Conservation (phyloP, 495 filamentous ascomycete species). For the Penicilliopsis zonata region DNA sequence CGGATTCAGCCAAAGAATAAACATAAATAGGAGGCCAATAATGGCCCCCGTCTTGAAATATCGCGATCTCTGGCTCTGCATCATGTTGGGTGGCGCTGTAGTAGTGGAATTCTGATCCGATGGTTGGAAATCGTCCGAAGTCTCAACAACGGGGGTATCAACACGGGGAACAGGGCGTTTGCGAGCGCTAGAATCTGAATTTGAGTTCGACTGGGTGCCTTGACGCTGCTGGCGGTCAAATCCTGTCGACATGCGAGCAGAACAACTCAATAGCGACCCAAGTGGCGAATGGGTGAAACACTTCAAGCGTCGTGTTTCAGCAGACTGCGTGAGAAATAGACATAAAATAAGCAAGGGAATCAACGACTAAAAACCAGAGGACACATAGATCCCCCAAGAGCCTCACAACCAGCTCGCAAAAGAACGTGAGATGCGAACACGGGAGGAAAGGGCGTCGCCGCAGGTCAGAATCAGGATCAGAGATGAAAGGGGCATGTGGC, state of each 20-base stretch:
- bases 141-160: constrained; percentile 8
- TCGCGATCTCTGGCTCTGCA: constrained; percentile 61
- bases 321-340: constrained; percentile 2
- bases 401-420: constrained; percentile 14
- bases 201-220: constrained; percentile 7
- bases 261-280: constrained; percentile 6
- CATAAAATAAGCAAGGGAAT: constrained; percentile 5
- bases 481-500: too few relatives aligned
- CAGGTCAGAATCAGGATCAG: too few relatives aligned
- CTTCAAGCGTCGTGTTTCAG: constrained; percentile 5
- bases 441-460: constrained; percentile 2
- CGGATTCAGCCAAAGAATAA: constrained; percentile 66
- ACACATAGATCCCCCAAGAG: constrained; percentile 21
- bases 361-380: constrained; percentile 15
- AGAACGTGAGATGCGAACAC: constrained; percentile 5
- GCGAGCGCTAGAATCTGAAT: constrained; percentile 12
- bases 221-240: constrained; percentile 20
- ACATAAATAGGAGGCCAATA: constrained; percentile 57
- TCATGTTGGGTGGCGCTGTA: constrained; percentile 34
- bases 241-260: constrained; percentile 39
- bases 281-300: constrained; percentile 6
- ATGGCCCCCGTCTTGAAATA: constrained; percentile 76
- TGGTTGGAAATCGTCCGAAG: constrained; percentile 5
- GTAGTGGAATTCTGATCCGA: constrained; percentile 9
- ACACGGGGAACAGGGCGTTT: constrained; percentile 24